A percentile compares a stretch with the other conserved stretches of the same genome.
Evolutionary conservation across 345 rosid genomes (phyloP).

Genomic region (Corchorus olitorius): DNA sequence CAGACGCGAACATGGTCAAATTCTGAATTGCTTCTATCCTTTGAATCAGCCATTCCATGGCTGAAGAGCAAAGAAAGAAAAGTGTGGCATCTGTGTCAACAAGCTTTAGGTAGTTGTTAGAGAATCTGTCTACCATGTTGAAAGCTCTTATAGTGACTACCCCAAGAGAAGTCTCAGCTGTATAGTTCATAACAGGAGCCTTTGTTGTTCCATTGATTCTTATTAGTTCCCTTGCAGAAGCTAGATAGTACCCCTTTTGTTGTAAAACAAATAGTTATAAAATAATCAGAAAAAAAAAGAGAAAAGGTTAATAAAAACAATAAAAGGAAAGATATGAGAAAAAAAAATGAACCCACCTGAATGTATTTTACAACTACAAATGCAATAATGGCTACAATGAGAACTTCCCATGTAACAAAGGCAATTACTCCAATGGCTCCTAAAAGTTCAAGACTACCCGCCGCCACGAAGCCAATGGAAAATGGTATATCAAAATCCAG

Average conservation of each 20-base stretch:
- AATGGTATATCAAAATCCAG: conserved; percentile 67
- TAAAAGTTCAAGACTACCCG: conserved; percentile 43
- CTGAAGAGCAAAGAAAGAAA: conserved; percentile 70
- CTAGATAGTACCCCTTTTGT: conserved; percentile 61
- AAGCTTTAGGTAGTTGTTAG: conserved; percentile 51
- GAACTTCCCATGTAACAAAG: conserved; percentile 80
- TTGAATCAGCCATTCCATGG: conserved; percentile 71
- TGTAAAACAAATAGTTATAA: background rate
- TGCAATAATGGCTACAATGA: conserved; percentile 57
- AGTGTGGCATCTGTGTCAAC: conserved; percentile 71
- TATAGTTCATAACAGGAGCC: conserved; percentile 86
- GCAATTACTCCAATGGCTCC: conserved; percentile 54
- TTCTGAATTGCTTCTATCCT: conserved; percentile 70
- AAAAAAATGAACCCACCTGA: conserved; percentile 42
- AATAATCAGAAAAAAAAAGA: background rate
- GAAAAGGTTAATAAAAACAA: background rate
- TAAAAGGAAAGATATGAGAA: background rate
- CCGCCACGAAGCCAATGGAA: conserved; percentile 41
- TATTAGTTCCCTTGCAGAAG: conserved; percentile 77
- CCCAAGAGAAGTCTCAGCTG: conserved; percentile 84
- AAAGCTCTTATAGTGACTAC: conserved; percentile 80
- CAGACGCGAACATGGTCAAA: conserved; percentile 61
- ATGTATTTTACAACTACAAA: conserved; percentile 49
- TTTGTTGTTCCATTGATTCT: conserved; percentile 93
- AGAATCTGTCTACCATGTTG: conserved; percentile 60